A percentile compares a stretch with the other conserved stretches of the same genome.
phyloP scores from a whole-genome alignment of 2,329 filamentous ascomycete genomes.

The Neonectria faginata region DNA sequence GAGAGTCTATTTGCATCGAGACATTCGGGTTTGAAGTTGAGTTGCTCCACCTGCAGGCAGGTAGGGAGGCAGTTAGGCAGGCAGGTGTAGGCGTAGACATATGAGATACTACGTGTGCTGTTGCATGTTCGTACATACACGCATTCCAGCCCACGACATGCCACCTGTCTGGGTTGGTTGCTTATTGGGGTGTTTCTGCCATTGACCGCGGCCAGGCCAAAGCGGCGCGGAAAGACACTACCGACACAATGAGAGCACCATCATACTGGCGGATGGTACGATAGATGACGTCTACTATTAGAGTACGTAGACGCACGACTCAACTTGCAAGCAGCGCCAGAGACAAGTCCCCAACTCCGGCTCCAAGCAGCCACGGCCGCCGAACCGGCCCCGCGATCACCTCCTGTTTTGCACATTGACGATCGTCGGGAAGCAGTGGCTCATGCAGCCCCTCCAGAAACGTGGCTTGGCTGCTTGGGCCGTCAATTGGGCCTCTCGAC shows the following conservation, averaged over 20 bases:
- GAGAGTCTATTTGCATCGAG: constrained; percentile 13
- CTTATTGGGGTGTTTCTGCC: constrained; percentile 14
- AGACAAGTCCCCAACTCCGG: not conserved
- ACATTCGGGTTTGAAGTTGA: constrained; percentile 12
- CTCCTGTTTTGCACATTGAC: constrained; percentile 28
- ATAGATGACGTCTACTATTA: constrained; percentile 28
- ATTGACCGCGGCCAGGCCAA: constrained; percentile 33
- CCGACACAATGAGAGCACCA: constrained; percentile 7
- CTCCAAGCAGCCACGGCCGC: constrained; percentile 18
- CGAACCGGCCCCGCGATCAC: constrained; percentile 21
- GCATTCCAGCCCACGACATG: constrained; percentile 31
- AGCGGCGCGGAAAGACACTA: constrained; percentile 27
- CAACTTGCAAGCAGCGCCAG: constrained; percentile 1
- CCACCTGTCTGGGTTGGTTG: constrained; percentile 30
- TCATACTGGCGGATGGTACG: constrained; percentile 34
- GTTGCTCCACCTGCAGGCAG: constrained; percentile 17
- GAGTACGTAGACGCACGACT: constrained; percentile 20
- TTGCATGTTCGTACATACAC: constrained; percentile 1
- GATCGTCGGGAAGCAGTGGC: constrained; percentile 37
- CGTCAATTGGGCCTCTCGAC: constrained; percentile 29
- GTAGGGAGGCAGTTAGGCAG: not conserved
- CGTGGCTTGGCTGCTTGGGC: constrained; percentile 45
- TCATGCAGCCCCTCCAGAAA: constrained; percentile 31
- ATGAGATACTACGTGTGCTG: not conserved
- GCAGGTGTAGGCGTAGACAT: no score